These are phyloP conservation scores for Alternaria hordeiaustralica DNA, from an alignment of 2,329 filamentous ascomycete genomes.

Conservation along the genomic window DNA sequence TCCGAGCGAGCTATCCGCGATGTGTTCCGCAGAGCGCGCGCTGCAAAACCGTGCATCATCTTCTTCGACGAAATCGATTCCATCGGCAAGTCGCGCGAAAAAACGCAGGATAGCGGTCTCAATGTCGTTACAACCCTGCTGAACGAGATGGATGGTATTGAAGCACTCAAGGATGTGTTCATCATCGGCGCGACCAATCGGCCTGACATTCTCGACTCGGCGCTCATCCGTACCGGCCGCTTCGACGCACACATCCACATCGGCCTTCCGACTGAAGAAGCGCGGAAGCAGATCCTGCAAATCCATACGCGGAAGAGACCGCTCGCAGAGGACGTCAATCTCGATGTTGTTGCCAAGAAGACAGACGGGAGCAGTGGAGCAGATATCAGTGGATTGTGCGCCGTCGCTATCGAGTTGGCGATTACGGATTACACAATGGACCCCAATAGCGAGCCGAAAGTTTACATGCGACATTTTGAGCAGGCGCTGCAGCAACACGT, in stretches of 20 bases:
- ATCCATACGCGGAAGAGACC: conserved; percentile 69
- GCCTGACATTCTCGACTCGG: conserved; percentile 83
- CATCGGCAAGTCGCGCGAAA: conserved; percentile 69
- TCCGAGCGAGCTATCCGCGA: conserved; percentile 85
- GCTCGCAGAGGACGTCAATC: conserved; percentile 68
- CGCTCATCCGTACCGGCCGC: conserved; percentile 82
- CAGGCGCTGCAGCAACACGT: conserved; percentile 51
- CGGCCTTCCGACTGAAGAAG: conserved; percentile 75
- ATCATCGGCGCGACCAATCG: conserved; percentile 92
- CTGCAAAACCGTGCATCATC: conserved; percentile 89
- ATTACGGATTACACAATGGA: conserved; percentile 39
- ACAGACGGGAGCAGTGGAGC: conserved; percentile 86
- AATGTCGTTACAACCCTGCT: conserved; percentile 89
- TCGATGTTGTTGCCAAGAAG: conserved; percentile 65
- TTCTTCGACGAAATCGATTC: conserved; percentile 98
- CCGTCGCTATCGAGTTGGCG: conserved; percentile 47
- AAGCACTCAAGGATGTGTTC: conserved; percentile 80
- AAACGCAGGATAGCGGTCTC: conserved; percentile 62
- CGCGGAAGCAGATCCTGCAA: conserved; percentile 76
- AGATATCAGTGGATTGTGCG: conserved; percentile 71
- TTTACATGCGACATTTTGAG: conserved; percentile 58
- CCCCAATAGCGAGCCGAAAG: conserved; percentile 27
- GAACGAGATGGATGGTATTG: conserved; percentile 96
- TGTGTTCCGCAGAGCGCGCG: conserved; percentile 82
- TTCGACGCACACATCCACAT: conserved; percentile 89